These are phyloP conservation scores for Penicillium nucicola DNA, from an alignment of 495 filamentous ascomycete genomes.

Conservation along the genomic window DNA sequence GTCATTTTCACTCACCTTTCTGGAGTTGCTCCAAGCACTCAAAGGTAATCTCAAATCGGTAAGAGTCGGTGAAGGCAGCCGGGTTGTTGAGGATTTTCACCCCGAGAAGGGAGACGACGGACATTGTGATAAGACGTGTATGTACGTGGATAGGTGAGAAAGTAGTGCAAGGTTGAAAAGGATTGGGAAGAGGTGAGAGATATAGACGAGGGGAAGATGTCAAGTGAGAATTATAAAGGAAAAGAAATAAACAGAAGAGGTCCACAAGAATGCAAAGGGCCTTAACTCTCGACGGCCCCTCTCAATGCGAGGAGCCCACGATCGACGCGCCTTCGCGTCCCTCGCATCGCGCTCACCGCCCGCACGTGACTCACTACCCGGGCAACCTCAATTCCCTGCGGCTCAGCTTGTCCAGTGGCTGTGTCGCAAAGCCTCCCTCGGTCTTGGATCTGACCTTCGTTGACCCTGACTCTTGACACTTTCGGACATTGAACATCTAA, in stretches of 20 bases:
- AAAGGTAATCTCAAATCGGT: slow-evolving; percentile 97
- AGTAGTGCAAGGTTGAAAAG: slow-evolving; percentile 1
- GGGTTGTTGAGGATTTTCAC: slow-evolving; percentile 97
- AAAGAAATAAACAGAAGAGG: slow-evolving; percentile 18
- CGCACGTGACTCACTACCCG: slow-evolving; percentile 18
- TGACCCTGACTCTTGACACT: background rate
- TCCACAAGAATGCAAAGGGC: slow-evolving; percentile 23
- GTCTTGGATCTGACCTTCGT: background rate
- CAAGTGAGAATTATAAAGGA: slow-evolving; percentile 2
- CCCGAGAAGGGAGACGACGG: slow-evolving; percentile 91
- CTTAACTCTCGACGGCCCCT: slow-evolving; percentile 10
- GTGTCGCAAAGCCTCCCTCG: background rate
- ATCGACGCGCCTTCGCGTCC: slow-evolving; percentile 28
- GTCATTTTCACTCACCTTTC: slow-evolving; percentile 62
- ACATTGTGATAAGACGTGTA: slow-evolving; percentile 61
- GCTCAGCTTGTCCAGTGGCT: slow-evolving; percentile 6
- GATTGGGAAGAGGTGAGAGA: slow-evolving; percentile 55
- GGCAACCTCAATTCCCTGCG: slow-evolving; percentile 6
- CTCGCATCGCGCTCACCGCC: slow-evolving; percentile 28
- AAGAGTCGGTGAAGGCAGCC: slow-evolving; percentile 80
- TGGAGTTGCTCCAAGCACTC: slow-evolving; percentile 91
- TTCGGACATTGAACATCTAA: background rate
- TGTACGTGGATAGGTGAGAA: slow-evolving; percentile 13
- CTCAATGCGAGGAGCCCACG: slow-evolving; percentile 22
- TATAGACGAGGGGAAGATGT: slow-evolving; percentile 68